Evolutionary conservation across 441 rosid species (phyloP).

Genomic region (Populus hybrid): DNA sequence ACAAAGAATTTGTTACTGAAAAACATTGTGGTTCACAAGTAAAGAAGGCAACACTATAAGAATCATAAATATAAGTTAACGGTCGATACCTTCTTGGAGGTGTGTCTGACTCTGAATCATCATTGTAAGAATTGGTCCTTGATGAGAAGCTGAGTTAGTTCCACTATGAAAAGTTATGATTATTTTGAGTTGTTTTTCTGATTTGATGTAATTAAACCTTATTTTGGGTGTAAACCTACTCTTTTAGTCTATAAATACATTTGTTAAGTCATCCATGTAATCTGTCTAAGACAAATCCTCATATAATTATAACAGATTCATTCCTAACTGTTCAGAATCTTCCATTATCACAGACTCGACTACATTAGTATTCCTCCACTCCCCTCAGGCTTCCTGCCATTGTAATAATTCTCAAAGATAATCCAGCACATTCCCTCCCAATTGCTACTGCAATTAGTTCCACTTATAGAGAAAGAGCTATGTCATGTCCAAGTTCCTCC

Average conservation of each 20-base stretch:
- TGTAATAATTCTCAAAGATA: neutral
- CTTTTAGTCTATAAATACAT: neutral
- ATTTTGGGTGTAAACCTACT: neutral
- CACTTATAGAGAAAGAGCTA: neutral
- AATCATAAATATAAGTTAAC: too few species aligned
- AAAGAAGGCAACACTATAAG: neutral
- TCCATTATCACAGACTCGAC: neutral
- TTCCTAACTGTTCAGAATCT: too few species aligned
- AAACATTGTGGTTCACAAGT: neutral
- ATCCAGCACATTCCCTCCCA: neutral
- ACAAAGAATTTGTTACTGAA: too few species aligned
- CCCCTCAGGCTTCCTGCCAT: neutral
- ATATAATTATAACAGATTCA: too few species aligned
- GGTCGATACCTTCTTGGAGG: neutral
- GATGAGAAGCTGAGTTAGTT: neutral
- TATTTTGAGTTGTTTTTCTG: neutral
- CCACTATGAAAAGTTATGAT: too few species aligned
- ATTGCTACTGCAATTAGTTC: neutral
- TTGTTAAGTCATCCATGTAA: fast-evolving
- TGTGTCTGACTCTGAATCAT: neutral
- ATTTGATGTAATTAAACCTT: too few species aligned
- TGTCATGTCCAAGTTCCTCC: neutral
- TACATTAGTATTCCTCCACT: neutral
- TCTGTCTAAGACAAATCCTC: fast-evolving
- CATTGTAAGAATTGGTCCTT: neutral